A percentile compares a stretch with the other conserved stretches of the same genome.
phyloP scores from a whole-genome alignment of 306 rosid genomes.

The Parietaria judaica region DNA sequence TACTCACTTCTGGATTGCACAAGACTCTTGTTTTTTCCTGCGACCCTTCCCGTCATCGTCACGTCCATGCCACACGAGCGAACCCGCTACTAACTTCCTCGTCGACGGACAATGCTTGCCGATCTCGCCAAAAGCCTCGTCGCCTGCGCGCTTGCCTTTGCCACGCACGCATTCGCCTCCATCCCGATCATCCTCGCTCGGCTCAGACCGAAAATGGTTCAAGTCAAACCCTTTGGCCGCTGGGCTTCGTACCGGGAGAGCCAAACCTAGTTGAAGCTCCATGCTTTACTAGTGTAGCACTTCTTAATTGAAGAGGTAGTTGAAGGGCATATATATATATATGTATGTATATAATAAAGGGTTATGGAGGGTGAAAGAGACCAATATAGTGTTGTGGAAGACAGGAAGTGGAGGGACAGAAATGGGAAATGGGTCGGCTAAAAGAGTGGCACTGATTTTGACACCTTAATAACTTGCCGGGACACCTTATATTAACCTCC shows the following conservation, averaged over 20 bases:
- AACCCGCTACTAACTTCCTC: conserved; percentile 15
- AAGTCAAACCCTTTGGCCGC: conserved; percentile 23
- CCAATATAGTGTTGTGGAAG: conserved; percentile 31
- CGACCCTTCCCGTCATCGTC: conserved; percentile 45
- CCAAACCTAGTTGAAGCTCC: conserved; percentile 60
- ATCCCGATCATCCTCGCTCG: conserved; percentile 4
- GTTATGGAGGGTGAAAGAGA: conserved; percentile 26
- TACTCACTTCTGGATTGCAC: conserved; percentile 38
- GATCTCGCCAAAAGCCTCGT: conserved; percentile 39
- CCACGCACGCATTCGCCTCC: conserved; percentile 16
- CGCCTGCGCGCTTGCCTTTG: conserved; percentile 47
- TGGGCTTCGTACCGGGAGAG: conserved; percentile 34
- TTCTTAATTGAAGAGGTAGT: too few species aligned
- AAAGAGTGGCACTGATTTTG: conserved; percentile 54
- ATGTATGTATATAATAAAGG: neutral
- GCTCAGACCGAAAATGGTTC: neutral
- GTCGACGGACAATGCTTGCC: neutral
- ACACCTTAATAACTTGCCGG: conserved; percentile 47
- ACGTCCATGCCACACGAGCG: conserved; percentile 59
- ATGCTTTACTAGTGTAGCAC: conserved; percentile 17
- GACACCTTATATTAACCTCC: conserved; percentile 28
- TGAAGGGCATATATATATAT: conserved; percentile 1
- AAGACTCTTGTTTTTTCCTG: conserved; percentile 20
- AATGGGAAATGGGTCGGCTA: conserved; percentile 74
- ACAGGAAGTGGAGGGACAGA: conserved; percentile 46